Evolutionary conservation across 176 grass and related monocot genomes (phyloP), one percentile per base, ranked within the genome.

Genomic region (Echinochloa phyllopogon): DNA sequence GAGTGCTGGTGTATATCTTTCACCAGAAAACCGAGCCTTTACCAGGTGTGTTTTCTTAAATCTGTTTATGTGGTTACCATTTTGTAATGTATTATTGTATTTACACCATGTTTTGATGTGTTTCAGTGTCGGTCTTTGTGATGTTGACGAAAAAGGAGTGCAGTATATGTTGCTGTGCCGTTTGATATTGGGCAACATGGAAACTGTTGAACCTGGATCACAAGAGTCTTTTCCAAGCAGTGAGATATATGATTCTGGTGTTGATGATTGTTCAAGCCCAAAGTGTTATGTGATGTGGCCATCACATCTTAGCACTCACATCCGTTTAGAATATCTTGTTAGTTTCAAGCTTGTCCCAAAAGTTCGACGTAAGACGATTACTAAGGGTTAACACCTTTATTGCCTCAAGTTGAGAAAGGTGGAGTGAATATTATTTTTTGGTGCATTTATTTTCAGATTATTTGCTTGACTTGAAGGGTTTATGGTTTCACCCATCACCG

Each of bases 81-180:
- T 84, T 82, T 81, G 37, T 82, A 44, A 10, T 62, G 23, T 58
- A 69, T 17, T 81, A 9, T 8, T 42, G 17, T 72, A 44, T 85
- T 86, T 71, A 82, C 2, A 33, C n/a, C 27, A 59, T 3, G 18
- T 74, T 57, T 91, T 79, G 74, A 86, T 83, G 3, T 82, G 36
- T 81, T 23, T 43, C 80, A 97, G 95, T 38, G 86, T 94, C 3
- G 93, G 91, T 87, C 88, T 87, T 85, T 94, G 92, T 84, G 95
- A 94, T 94, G 88, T 92, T 91, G 95, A 97, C 78, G 84, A 91
- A 92, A 97, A 97, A 90, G 92, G 90, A 40, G 77, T 94, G 79
- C 92, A 97, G 68, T 94, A 89, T 86, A 94, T 94, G 90, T 87
- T 97, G 75, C 47, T 97, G 69, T 97, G 95, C 86, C 86, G 84